Base-by-base conservation (phyloP, 2,329 filamentous ascomycete genomes). In the Hymenoscyphus infarciens region DNA sequence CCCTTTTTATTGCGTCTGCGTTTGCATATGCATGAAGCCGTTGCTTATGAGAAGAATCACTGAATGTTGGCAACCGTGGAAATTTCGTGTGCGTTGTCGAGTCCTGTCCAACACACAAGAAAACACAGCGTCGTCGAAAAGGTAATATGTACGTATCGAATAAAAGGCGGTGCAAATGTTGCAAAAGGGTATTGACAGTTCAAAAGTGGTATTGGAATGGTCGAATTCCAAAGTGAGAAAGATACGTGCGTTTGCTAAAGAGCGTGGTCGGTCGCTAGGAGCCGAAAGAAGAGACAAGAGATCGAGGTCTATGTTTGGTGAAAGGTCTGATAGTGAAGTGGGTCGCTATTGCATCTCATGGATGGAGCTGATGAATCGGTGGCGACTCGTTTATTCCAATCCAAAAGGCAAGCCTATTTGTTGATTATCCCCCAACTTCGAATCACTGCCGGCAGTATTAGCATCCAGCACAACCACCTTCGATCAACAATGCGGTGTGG, bases 21-120 rank as follows among this genome's bases (percentile, higher is more conserved):
- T 68, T 71, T 69, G 69, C 64, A 66, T 67, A 70, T 72, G 71
- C 71, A 72, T 72, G 67, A 70, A 72, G 71, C 66, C 70, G 71
- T 67, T 59, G 16, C 29, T 29, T 68, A 58, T 58, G 59, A 57
- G 63, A 22, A 38, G 39, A 60, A 64, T 64, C 59, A 63, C 11
- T 62, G 61, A 61, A 66, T 66, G 67, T 62, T 54, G 33, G 59
- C 52, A 61, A 55, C 66, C 67, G 67, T 58, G 42, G n/a, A 59
- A 52, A 45, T 39, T 33, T 59, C 42, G 59, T 54, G 52, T 16
- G 22, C 52, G 59, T 42, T 45, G 19, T 61, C 60, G 45, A 59
- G 52, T 63, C 55, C 62, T 29, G 60, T 57, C 42, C n/a, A 31
- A 39, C n/a, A 61, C 57, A 35, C 33, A 59, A 63, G 57, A 57